phyloP scores from a whole-genome alignment of 1,284 basidiomycete genomes.

The Neolentinus lepideus region DNA sequence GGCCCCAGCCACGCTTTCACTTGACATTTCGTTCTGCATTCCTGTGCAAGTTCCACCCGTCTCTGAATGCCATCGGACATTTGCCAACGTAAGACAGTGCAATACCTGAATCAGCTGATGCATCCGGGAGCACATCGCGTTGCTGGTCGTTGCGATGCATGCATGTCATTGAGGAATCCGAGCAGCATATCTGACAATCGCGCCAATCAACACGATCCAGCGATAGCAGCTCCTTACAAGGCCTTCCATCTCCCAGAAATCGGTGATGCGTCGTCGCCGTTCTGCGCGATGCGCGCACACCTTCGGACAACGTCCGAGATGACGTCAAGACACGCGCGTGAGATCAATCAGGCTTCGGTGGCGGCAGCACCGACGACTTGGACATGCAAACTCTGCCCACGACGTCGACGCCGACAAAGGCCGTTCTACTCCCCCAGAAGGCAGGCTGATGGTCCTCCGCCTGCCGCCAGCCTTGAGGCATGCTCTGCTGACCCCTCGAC shows the following conservation, averaged over 20 bases:
- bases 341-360: neutral
- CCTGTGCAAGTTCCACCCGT: too few relatives aligned
- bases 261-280: neutral
- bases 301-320: neutral
- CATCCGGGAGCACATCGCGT: too few relatives aligned
- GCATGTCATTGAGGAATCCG: too few relatives aligned
- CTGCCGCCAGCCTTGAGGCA: conserved; percentile 18
- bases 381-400: neutral
- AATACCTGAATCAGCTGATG: too few relatives aligned
- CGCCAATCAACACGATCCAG: too few relatives aligned
- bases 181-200: too few relatives aligned
- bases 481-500: conserved; percentile 14
- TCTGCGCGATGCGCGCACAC: neutral
- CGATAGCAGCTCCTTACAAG: neutral
- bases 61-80: too few relatives aligned
- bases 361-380: neutral
- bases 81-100: too few relatives aligned
- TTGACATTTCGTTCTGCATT: too few relatives aligned
- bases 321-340: neutral
- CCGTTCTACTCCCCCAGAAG: neutral
- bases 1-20: neutral
- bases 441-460: conserved; percentile 18
- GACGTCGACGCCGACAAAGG: neutral
- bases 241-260: neutral
- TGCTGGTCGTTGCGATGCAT: too few relatives aligned